Evolutionary conservation across 169 alveolate species (phyloP).

Genomic region (Toxoplasma gondii): DNA sequence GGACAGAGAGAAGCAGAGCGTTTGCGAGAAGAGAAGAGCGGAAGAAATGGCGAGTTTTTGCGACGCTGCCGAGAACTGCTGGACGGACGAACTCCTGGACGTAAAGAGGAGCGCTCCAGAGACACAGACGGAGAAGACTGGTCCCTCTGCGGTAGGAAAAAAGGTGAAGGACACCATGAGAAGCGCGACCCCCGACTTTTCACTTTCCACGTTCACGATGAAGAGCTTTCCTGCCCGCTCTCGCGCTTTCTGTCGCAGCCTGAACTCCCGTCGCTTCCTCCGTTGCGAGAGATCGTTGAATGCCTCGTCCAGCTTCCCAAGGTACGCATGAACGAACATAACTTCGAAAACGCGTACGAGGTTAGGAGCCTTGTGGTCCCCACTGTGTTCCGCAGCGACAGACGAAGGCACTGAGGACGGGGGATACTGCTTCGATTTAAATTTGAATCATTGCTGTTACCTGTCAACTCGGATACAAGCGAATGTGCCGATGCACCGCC

Average conservation of each 20-base stretch:
- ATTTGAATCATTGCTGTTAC: background rate
- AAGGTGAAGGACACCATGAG: background rate
- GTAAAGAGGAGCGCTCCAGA: too few species aligned
- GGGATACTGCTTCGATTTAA: background rate
- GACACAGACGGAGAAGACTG: too few species aligned
- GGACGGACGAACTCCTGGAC: too few species aligned
- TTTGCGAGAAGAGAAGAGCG: too few species aligned
- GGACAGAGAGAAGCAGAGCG: too few species aligned
- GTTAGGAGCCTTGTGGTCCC: background rate
- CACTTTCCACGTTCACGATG: background rate
- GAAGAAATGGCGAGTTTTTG: too few species aligned
- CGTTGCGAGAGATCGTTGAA: background rate
- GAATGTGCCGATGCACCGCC: background rate
- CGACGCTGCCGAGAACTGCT: too few species aligned
- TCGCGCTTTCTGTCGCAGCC: background rate
- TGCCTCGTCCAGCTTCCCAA: background rate
- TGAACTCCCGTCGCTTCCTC: background rate
- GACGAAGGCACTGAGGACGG: background rate
- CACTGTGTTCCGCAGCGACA: background rate
- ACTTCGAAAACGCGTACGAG: background rate
- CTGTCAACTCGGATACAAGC: background rate
- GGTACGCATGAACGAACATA: background rate
- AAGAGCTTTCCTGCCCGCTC: background rate
- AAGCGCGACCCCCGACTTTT: background rate
- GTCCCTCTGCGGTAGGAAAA: too few species aligned